Evolutionary conservation across 176 grass and related monocot species (phyloP).

Genomic region (Paspalum notatum): DNA sequence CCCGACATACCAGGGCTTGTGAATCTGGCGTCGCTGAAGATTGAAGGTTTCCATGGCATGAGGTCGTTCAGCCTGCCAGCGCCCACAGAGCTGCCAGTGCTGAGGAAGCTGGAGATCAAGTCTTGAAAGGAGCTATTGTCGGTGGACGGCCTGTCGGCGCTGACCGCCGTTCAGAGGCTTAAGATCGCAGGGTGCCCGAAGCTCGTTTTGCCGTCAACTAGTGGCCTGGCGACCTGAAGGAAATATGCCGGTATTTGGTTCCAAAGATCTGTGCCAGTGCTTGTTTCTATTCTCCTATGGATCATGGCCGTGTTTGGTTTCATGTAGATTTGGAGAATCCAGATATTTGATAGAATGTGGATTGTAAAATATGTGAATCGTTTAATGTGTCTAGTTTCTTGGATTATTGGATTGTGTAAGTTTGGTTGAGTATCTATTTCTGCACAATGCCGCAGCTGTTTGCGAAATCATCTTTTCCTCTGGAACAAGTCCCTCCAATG

Average conservation of each 20-base stretch:
- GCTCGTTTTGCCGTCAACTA: not conserved
- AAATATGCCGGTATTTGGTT: not conserved
- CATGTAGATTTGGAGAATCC: too few species aligned
- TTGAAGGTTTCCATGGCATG: conserved; percentile 29
- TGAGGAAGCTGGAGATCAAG: conserved; percentile 41
- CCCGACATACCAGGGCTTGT: conserved; percentile 27
- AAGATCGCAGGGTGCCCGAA: conserved; percentile 40
- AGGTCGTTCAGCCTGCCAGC: not conserved
- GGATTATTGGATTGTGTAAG: too few species aligned
- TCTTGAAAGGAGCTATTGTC: conserved; percentile 34
- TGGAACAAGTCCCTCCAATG: too few species aligned
- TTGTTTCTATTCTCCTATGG: too few species aligned
- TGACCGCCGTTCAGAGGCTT: conserved; percentile 27
- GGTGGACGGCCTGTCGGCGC: conserved; percentile 20
- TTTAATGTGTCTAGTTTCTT: too few species aligned
- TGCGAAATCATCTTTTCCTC: too few species aligned
- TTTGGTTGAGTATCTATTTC: too few species aligned
- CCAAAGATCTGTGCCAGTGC: too few species aligned
- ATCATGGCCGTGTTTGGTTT: too few species aligned
- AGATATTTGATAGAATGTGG: too few species aligned
- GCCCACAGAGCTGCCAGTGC: not conserved
- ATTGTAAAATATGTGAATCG: too few species aligned
- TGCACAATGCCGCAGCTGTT: too few species aligned
- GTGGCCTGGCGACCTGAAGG: not conserved
- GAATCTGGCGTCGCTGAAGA: conserved; percentile 27